Percentiles rank a stretch among this genome's conserved stretches.
phyloP scores from a whole-genome alignment of 805 yeast genomes.

The Metschnikowia dekortorum region DNA sequence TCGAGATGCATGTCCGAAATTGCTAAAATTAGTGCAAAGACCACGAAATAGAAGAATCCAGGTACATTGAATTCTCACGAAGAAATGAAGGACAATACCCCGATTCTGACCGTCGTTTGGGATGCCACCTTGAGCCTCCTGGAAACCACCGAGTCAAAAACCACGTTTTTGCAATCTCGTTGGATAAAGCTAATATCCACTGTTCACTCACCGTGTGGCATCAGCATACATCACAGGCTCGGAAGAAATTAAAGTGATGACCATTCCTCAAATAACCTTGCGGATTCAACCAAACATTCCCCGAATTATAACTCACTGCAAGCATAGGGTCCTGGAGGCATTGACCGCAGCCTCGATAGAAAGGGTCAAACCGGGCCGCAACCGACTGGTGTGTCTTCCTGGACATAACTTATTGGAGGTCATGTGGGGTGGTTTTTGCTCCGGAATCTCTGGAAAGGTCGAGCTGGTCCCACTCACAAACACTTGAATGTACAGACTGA shows the following conservation, averaged over 20 bases:
- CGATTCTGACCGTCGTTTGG: slow-evolving; percentile 35
- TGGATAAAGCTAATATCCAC: slow-evolving; percentile 28
- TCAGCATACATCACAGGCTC: slow-evolving; percentile 1
- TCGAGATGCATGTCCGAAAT: slow-evolving; percentile 3
- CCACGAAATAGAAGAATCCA: neutral
- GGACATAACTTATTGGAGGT: too few species aligned
- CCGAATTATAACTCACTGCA: slow-evolving; percentile 5
- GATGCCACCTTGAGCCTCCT: slow-evolving; percentile 21
- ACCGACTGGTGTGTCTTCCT: too few species aligned
- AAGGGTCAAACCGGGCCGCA: too few species aligned
- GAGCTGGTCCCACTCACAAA: too few species aligned
- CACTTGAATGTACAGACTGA: too few species aligned
- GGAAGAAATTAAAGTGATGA: slow-evolving; percentile 14
- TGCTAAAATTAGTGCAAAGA: neutral
- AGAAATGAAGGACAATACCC: slow-evolving; percentile 7
- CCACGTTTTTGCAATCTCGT: slow-evolving; percentile 43
- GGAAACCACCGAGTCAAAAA: slow-evolving; percentile 15
- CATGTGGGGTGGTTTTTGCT: too few species aligned
- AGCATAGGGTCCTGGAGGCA: neutral
- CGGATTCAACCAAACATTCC: slow-evolving; percentile 19
- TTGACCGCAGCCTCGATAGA: too few species aligned
- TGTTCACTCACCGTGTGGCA: slow-evolving; percentile 27
- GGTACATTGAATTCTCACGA: neutral
- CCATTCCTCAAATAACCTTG: slow-evolving; percentile 13
- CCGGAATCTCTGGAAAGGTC: too few species aligned